Evolutionary conservation across 352 stramenopile species (phyloP).

Genomic region (Phytophthora multivora): DNA sequence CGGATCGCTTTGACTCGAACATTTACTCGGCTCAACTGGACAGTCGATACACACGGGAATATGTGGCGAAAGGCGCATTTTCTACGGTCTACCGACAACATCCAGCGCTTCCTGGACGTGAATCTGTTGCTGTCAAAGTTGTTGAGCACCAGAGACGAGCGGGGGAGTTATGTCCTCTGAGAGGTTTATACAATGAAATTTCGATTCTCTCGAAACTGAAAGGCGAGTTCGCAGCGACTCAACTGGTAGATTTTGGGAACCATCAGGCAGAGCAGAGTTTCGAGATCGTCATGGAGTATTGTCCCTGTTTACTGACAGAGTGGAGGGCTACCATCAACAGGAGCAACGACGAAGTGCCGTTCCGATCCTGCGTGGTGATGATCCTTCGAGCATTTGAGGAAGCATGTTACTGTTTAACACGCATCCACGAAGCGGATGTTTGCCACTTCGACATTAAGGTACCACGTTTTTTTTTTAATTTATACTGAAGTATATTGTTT

Average conservation of each 20-base stretch:
- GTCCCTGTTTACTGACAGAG: slow-evolving; percentile 51
- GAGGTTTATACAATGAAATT: slow-evolving; percentile 60
- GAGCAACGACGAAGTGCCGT: slow-evolving; percentile 17
- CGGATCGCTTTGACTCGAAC: slow-evolving; percentile 42
- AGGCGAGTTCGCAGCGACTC: slow-evolving; percentile 51
- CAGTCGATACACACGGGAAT: slow-evolving; percentile 19
- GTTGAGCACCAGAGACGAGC: slow-evolving; percentile 46
- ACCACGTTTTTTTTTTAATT: not conserved
- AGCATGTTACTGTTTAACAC: slow-evolving; percentile 35
- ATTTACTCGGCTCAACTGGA: slow-evolving; percentile 35
- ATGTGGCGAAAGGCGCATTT: slow-evolving; percentile 59
- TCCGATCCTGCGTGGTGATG: slow-evolving; percentile 48
- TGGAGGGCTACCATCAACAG: slow-evolving; percentile 31
- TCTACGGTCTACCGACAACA: slow-evolving; percentile 48
- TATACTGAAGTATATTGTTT: no score
- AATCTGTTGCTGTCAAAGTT: slow-evolving; percentile 55
- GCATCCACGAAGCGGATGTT: slow-evolving; percentile 48
- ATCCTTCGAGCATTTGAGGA: slow-evolving; percentile 52
- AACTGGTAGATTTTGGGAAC: slow-evolving; percentile 70
- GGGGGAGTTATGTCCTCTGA: slow-evolving; percentile 49
- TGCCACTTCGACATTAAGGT: slow-evolving; percentile 81
- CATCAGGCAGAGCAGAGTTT: slow-evolving; percentile 42
- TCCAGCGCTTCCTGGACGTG: slow-evolving; percentile 13
- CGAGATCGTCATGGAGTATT: slow-evolving; percentile 68
- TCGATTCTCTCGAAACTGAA: slow-evolving; percentile 50